Base-by-base conservation (phyloP, 257 asterid species). In the Nicotiana tomentosiformis region DNA sequence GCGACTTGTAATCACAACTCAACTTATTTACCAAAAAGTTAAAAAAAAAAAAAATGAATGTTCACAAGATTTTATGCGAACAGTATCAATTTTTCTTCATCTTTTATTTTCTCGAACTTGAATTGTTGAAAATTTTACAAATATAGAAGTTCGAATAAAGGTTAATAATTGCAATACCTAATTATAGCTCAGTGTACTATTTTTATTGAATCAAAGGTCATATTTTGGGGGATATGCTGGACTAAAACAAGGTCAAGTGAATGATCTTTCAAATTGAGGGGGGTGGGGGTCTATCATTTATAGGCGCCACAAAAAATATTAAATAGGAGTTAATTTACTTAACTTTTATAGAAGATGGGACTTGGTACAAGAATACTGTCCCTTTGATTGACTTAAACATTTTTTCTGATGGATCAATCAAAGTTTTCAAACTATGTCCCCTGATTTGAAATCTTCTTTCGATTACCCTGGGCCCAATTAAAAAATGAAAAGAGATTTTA, bases 161-260 rank as follows among this genome's bases (percentile, higher is more conserved):
- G 78, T 46, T 1, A 43, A 70, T 72, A 43, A 72, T 72, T 72
- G 49, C 78, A 20, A 5, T 20, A 20, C 32, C 10, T 37, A 7
- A 68, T 18, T 18, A 15, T 23, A 62, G 67, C 35, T 20, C 4
- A 37, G 4, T 43, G 35, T 70, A 43, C 77, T 33, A 43, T 70
- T 43, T 72, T 49, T 33, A 74, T 74, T 74, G 79, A 74, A 74
- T 23, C 26, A n/a, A 70, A 70, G 84, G 84, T 57, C 84, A 72
- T 69, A 64, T 70, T 74, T 74, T 49, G 62, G 2, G 9, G 79
- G 79, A 49, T 74, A 74, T 74, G 62, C 7, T 49, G 35, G 37
- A 20, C 78, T 15, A 74, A 74, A 23, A 49, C 10, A 26, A 74
- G 80, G 62, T 23, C 7, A 49, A 74, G 43, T 74, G 26, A 49